These are phyloP conservation scores for Suhomyces sp. DNA, from an alignment of 805 yeast species.

Conservation along the genomic window DNA sequence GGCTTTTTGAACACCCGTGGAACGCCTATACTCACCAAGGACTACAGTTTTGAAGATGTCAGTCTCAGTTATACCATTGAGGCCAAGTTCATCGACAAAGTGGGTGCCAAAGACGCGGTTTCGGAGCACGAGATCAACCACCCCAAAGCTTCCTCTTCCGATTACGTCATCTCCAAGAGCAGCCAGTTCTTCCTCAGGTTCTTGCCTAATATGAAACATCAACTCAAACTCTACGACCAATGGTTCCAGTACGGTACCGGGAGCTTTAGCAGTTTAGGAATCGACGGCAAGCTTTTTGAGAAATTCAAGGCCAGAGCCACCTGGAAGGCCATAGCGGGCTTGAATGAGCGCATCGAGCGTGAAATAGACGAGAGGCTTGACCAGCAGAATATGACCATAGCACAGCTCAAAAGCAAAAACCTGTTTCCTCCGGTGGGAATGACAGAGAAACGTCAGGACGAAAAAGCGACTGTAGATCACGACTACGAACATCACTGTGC, in stretches of 20 bases:
- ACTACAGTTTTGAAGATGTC: slow-evolving; percentile 41
- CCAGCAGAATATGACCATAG: slow-evolving; percentile 19
- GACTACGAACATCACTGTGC: slow-evolving; percentile 10
- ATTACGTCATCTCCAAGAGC: slow-evolving; percentile 36
- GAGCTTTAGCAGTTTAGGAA: slow-evolving; percentile 29
- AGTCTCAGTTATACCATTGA: slow-evolving; percentile 52
- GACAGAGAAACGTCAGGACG: not conserved
- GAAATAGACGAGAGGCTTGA: slow-evolving; percentile 34
- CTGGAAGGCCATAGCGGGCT: slow-evolving; percentile 30
- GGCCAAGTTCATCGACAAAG: slow-evolving; percentile 52
- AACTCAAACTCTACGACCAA: slow-evolving; percentile 24
- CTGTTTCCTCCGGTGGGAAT: not conserved
- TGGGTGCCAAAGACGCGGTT: slow-evolving; percentile 26
- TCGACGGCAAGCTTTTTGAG: slow-evolving; percentile 33
- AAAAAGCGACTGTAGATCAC: not conserved
- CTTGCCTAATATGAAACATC: slow-evolving; percentile 35
- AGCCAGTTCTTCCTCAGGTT: slow-evolving; percentile 38
- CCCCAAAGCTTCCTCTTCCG: slow-evolving; percentile 24
- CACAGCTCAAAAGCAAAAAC: slow-evolving; percentile 33
- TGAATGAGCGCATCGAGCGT: slow-evolving; percentile 30
- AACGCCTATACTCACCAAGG: slow-evolving; percentile 51
- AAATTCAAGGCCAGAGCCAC: slow-evolving; percentile 25
- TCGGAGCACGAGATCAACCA: slow-evolving; percentile 38
- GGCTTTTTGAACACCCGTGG: slow-evolving; percentile 51
- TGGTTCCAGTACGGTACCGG: slow-evolving; percentile 25